Evolutionary conservation across 306 rosid genomes (phyloP).

Genomic region (Castanea sativa): DNA sequence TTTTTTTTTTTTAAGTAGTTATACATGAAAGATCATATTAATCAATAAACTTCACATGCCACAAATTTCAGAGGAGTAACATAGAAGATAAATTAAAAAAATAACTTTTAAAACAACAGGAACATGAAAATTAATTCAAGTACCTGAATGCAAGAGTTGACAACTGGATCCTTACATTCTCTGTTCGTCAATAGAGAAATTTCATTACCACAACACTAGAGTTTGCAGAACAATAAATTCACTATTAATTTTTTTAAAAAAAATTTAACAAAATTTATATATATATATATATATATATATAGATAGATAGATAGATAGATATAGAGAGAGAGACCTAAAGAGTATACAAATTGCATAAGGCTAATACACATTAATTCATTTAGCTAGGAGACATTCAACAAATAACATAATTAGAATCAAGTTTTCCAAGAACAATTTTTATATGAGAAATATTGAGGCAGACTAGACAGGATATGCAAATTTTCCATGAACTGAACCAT

Average conservation of each 20-base stretch:
- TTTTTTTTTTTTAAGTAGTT: no score
- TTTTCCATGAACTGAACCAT: conserved; percentile 14
- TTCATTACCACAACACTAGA: conserved; percentile 26
- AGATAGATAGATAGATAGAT: no score
- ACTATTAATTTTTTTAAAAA: background rate
- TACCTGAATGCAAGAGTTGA: conserved; percentile 73
- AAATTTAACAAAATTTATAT: background rate
- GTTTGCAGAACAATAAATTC: background rate
- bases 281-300: no score
- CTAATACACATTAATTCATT: background rate
- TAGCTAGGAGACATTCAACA: background rate
- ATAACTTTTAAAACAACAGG: no score
- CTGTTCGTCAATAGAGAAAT: conserved; percentile 42
- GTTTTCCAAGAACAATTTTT: conserved; percentile 10
- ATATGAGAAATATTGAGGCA: background rate
- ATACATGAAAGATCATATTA: no score
- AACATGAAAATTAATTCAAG: conserved; percentile 27
- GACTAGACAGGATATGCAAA: conserved; percentile 6
- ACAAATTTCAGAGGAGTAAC: no score
- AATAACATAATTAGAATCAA: conserved; percentile 16
- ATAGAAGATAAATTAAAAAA: no score
- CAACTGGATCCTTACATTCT: conserved; percentile 62
- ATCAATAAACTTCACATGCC: no score
- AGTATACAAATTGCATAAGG: background rate
- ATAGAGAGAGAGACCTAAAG: background rate